phyloP scores from a whole-genome alignment of 768 basidiomycete species.

The Mrakia frigida region DNA sequence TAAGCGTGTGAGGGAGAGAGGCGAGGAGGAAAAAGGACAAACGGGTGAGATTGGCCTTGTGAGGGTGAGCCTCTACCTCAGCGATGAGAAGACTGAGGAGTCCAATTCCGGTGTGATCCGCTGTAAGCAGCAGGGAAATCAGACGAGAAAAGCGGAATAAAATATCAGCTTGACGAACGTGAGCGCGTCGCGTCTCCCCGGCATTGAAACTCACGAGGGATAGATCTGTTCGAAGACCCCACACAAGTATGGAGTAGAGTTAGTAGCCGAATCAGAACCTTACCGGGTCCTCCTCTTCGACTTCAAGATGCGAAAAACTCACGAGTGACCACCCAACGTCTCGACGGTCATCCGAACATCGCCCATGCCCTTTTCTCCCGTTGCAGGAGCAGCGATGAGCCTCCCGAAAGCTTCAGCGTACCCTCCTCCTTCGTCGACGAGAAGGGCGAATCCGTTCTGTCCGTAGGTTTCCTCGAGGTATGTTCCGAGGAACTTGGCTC shows the following conservation, averaged over 20 bases:
- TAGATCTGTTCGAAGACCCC: not conserved
- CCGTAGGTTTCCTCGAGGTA: slow-evolving; percentile 41
- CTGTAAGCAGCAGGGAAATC: not conserved
- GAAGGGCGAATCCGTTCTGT: slow-evolving; percentile 38
- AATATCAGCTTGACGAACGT: not conserved
- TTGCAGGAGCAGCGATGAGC: not conserved
- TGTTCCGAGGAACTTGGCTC: not conserved
- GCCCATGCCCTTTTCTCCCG: slow-evolving; percentile 11
- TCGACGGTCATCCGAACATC: slow-evolving; percentile 14
- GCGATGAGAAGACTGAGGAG: slow-evolving; percentile 17
- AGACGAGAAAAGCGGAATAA: not conserved
- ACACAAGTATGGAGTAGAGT: not conserved
- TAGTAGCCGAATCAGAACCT: no score
- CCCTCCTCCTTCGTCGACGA: slow-evolving; percentile 39
- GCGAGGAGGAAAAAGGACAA: not conserved
- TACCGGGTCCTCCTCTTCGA: no score
- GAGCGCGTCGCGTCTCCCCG: no score
- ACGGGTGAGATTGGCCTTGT: slow-evolving; percentile 14
- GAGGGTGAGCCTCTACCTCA: slow-evolving; percentile 12
- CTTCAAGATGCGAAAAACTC: not conserved
- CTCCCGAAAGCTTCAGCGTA: not conserved
- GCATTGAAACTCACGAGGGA: not conserved
- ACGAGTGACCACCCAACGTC: slow-evolving; percentile 19
- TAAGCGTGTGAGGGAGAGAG: not conserved
- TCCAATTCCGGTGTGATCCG: slow-evolving; percentile 19